Evolutionary conservation across 2,329 filamentous ascomycete species (phyloP).

Genomic region (Alternaria ventricosa): DNA sequence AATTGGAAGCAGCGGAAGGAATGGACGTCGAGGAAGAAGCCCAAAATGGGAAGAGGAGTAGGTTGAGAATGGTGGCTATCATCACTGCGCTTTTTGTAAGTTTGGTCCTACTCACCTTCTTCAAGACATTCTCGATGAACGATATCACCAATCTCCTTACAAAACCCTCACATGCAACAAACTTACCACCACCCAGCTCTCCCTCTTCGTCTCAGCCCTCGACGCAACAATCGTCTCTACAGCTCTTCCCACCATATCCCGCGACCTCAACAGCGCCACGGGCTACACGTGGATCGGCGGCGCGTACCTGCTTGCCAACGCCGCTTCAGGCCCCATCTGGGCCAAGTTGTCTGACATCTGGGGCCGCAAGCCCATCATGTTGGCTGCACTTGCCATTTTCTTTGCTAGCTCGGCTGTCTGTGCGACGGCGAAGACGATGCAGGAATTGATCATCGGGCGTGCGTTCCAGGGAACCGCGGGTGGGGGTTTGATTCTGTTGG

Average conservation of each 20-base stretch:
- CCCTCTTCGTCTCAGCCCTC: conserved; percentile 52
- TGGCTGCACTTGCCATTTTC: conserved; percentile 62
- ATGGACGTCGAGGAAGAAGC: conserved; percentile 4
- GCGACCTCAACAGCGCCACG: conserved; percentile 67
- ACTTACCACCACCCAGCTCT: conserved; percentile 32
- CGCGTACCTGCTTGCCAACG: conserved; percentile 73
- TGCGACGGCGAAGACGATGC: conserved; percentile 62
- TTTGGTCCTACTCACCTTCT: background rate
- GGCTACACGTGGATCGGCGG: conserved; percentile 82
- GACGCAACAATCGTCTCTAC: conserved; percentile 68
- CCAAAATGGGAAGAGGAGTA: conserved; percentile 28
- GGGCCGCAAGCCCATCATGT: conserved; percentile 62
- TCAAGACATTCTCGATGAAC: background rate
- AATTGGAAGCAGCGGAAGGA: background rate
- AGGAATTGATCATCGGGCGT: conserved; percentile 66
- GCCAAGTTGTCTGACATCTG: conserved; percentile 66
- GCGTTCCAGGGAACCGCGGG: conserved; percentile 69
- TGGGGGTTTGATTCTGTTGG: conserved; percentile 66
- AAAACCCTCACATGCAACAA: background rate
- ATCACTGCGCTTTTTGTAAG: conserved; percentile 43
- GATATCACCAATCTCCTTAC: background rate
- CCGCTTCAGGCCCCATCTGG: conserved; percentile 74
- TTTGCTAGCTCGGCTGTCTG: conserved; percentile 67
- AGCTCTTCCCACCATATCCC: conserved; percentile 69
- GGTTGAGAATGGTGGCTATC: conserved; percentile 36